These are phyloP conservation scores for Termitomyces sp. DNA, from an alignment of 768 basidiomycete genomes.

Conservation along the genomic window DNA sequence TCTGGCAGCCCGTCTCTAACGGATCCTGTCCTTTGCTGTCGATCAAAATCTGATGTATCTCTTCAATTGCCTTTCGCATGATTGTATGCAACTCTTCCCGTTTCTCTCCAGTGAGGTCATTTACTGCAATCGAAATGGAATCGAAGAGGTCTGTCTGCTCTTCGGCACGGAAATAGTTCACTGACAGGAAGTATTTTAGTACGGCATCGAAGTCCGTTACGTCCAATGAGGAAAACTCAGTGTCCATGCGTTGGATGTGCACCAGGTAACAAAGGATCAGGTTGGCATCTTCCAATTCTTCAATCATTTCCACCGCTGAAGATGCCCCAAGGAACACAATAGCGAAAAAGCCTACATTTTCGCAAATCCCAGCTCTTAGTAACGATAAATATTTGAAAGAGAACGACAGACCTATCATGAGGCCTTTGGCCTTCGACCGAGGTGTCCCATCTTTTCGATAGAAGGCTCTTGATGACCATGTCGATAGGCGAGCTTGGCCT, in stretches of 20 bases:
- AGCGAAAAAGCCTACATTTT: not conserved
- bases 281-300: not conserved
- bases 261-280: constrained; percentile 13
- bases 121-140: not conserved
- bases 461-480: constrained; percentile 26
- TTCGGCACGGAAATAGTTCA: not conserved
- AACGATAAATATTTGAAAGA: constrained; percentile 1
- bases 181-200: constrained; percentile 22
- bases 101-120: constrained; percentile 10
- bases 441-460: constrained; percentile 34
- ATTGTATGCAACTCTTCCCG: constrained; percentile 24
- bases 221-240: constrained; percentile 23
- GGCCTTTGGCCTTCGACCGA: constrained; percentile 31
- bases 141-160: constrained; percentile 11
- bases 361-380: not conserved
- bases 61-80: constrained; percentile 24
- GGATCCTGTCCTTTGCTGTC: constrained; percentile 18
- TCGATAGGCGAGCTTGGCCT: constrained; percentile 19
- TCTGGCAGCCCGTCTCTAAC: constrained; percentile 20
- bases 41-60: constrained; percentile 27
- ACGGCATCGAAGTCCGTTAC: constrained; percentile 22
- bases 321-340: not conserved
- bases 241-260: constrained; percentile 28
- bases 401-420: constrained; percentile 24
- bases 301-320: not conserved